Percentiles rank a stretch among this genome's conserved stretches.
These are phyloP conservation scores for Cercophora sp. DNA, from an alignment of 495 filamentous ascomycete species.

Conservation along the genomic window DNA sequence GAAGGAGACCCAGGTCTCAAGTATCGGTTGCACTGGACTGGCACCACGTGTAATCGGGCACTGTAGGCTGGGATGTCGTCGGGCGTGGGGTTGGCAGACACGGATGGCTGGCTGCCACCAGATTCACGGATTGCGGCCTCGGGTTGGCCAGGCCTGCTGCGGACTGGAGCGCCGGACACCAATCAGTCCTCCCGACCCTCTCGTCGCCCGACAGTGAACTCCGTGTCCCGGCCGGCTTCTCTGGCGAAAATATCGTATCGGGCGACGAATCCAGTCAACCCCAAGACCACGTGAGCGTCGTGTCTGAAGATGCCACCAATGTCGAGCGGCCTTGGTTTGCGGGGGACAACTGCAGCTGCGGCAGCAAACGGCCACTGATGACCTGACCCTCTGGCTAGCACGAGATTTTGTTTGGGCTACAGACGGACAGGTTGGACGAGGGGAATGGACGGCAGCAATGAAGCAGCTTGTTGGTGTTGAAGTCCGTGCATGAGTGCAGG, in stretches of 20 bases:
- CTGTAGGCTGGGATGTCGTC: slow-evolving; percentile 14
- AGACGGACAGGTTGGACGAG: too few relatives aligned
- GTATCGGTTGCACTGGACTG: slow-evolving; percentile 25
- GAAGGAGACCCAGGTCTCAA: slow-evolving; percentile 16
- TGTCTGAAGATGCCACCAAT: too few relatives aligned
- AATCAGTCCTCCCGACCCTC: slow-evolving; percentile 5
- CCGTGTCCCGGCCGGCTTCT: slow-evolving; percentile 4
- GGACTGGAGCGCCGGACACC: neutral
- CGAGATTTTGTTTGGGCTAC: too few relatives aligned
- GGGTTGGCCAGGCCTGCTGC: slow-evolving; percentile 2
- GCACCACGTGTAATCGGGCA: slow-evolving; percentile 38
- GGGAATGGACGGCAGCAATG: too few relatives aligned
- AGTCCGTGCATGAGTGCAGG: too few relatives aligned
- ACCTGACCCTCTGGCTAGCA: too few relatives aligned
- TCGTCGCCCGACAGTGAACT: slow-evolving; percentile 2
- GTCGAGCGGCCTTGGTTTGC: too few relatives aligned
- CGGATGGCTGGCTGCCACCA: slow-evolving; percentile 4
- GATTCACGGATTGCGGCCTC: slow-evolving; percentile 5
- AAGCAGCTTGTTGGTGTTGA: too few relatives aligned
- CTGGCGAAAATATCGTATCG: neutral
- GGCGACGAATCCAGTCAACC: too few relatives aligned
- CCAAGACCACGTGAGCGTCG: neutral
- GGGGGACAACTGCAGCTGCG: too few relatives aligned
- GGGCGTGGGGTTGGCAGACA: slow-evolving; percentile 23
- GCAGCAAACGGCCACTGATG: too few relatives aligned